Percentiles rank a stretch among this genome's conserved stretches.
phyloP scores from a whole-genome alignment of 768 basidiomycete species.

The Suillus bovinus region DNA sequence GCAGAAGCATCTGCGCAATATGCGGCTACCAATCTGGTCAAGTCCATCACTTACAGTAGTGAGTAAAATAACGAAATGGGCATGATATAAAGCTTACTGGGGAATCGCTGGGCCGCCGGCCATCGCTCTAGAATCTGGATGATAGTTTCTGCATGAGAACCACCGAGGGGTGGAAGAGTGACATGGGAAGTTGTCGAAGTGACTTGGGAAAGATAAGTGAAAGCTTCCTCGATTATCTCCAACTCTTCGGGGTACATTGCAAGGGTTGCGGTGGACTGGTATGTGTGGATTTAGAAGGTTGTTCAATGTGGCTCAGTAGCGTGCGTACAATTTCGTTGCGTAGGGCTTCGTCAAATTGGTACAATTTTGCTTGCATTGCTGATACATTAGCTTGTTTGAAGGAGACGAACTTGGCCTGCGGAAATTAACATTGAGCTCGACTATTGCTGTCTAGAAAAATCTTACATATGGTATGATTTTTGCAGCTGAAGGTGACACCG shows the following conservation, averaged over 20 bases:
- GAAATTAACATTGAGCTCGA: slow-evolving; percentile 1
- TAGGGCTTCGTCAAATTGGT: slow-evolving; percentile 71
- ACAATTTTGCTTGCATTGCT: slow-evolving; percentile 78
- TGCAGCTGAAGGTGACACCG: slow-evolving; percentile 32
- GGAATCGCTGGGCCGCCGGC: slow-evolving; percentile 73
- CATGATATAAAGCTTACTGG: slow-evolving; percentile 43
- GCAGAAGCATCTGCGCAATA: slow-evolving; percentile 58
- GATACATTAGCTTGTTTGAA: slow-evolving; percentile 84
- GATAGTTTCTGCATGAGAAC: slow-evolving; percentile 60
- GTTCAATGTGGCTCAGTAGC: neutral
- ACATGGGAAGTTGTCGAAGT: slow-evolving; percentile 36
- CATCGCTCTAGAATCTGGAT: slow-evolving; percentile 69
- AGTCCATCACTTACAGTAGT: slow-evolving; percentile 69
- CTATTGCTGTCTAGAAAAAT: slow-evolving; percentile 4
- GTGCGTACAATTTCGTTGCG: slow-evolving; percentile 65
- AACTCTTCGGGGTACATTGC: slow-evolving; percentile 71
- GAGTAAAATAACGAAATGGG: neutral
- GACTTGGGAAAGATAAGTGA: slow-evolving; percentile 55
- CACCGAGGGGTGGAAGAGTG: slow-evolving; percentile 37
- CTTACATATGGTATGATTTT: slow-evolving; percentile 55
- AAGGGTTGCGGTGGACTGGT: slow-evolving; percentile 67
- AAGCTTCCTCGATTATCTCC: slow-evolving; percentile 57
- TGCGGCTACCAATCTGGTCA: slow-evolving; percentile 73
- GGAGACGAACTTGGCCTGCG: slow-evolving; percentile 60
- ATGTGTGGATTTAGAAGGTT: neutral